A percentile compares a stretch with the other conserved stretches of the same genome.
Conservation (phyloP, 148 eudicot genomes). For the Hydrangea macrophylla region DNA sequence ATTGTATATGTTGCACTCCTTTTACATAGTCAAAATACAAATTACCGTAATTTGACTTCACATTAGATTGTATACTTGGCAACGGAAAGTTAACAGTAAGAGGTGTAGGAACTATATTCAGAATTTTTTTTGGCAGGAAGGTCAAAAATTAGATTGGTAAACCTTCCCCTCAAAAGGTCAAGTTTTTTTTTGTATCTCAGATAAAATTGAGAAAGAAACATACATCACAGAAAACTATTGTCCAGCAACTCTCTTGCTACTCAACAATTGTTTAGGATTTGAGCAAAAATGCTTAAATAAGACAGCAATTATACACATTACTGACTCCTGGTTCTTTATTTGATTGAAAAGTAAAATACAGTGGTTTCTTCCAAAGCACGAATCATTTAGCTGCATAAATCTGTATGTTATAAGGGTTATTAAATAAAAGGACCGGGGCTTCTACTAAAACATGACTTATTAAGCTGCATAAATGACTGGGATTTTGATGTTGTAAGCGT, state of each 20-base stretch:
- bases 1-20: background rate
- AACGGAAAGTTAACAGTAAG: background rate
- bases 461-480: background rate
- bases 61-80: background rate
- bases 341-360: background rate
- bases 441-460: background rate
- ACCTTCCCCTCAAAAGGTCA: background rate
- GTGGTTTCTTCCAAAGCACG: background rate
- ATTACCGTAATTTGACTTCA: background rate
- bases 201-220: background rate
- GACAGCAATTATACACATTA: background rate
- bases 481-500: background rate
- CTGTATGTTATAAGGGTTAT: too few relatives aligned
- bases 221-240: background rate
- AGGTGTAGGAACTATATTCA: background rate
- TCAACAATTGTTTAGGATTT: too few relatives aligned
- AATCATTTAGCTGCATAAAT: background rate
- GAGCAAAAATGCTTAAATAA: too few relatives aligned
- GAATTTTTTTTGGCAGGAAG: background rate
- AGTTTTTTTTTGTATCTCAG: too few relatives aligned
- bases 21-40: background rate
- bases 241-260: background rate
- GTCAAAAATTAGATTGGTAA: background rate
- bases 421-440: background rate
- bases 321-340: background rate